A percentile compares a stretch with the other conserved stretches of the same genome.
phyloP scores from a whole-genome alignment of 129 eudicot species.

The Cynara cardunculus region DNA sequence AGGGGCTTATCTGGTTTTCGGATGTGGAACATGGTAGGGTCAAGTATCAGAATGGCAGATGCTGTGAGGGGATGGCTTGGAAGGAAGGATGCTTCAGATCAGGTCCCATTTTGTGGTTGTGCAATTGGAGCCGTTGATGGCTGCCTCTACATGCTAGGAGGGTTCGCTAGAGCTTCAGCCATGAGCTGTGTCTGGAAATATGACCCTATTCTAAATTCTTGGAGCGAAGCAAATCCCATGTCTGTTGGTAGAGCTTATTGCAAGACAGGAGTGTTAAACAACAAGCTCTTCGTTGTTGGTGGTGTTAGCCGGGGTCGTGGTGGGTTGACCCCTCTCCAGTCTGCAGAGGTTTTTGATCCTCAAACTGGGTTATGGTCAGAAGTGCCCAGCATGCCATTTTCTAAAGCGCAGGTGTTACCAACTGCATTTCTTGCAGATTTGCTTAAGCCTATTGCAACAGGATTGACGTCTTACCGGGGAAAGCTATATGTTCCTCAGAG shows the following conservation, averaged over 20 bases:
- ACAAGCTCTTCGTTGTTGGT: conserved; percentile 93
- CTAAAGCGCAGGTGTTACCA: conserved; percentile 91
- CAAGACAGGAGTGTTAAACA: conserved; percentile 81
- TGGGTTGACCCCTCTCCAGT: conserved; percentile 82
- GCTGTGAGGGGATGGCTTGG: conserved; percentile 94
- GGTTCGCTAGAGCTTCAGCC: conserved; percentile 68
- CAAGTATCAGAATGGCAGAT: conserved; percentile 71
- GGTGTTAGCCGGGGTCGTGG: conserved; percentile 84
- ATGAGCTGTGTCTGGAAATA: conserved; percentile 78
- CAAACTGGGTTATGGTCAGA: conserved; percentile 72
- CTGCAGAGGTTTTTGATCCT: conserved; percentile 94
- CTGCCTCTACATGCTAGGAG: conserved; percentile 83
- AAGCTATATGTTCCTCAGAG: conserved; percentile 95
- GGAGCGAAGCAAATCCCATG: conserved; percentile 87
- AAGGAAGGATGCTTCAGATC: conserved; percentile 58
- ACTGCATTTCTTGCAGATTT: conserved; percentile 92
- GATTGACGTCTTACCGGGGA: conserved; percentile 84
- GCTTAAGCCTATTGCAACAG: conserved; percentile 96
- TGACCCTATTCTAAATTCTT: conserved; percentile 63
- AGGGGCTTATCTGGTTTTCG: conserved; percentile 59
- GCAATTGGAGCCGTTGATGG: conserved; percentile 85
- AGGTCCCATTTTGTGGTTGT: conserved; percentile 90
- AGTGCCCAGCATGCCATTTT: conserved; percentile 91
- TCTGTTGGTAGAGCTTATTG: conserved; percentile 75
- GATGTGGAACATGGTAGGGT: conserved; percentile 69